Conservation (phyloP, 345 rosid genomes). For the Raphanus raphanistrum region DNA sequence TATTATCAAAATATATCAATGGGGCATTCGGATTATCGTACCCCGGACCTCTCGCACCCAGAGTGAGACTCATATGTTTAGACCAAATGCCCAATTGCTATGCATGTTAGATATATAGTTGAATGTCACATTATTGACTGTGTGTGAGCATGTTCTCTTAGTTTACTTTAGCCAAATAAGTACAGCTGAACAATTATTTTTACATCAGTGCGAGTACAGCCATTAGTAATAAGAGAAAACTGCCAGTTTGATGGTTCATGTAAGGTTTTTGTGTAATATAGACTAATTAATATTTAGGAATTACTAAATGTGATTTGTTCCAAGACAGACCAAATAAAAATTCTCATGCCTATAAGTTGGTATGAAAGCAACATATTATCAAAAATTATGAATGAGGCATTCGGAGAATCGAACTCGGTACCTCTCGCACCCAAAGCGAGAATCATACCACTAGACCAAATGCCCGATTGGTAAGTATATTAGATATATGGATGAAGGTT, state of each 20-base stretch:
- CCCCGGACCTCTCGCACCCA: slow-evolving; percentile 9
- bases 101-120: not conserved
- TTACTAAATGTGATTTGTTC: no score
- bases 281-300: no score
- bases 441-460: slow-evolving; percentile 89
- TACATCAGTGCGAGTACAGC: not conserved
- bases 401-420: not conserved
- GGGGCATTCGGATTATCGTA: slow-evolving; percentile 35
- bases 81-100: slow-evolving; percentile 53
- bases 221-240: no score
- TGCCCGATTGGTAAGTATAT: slow-evolving; percentile 29
- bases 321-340: no score
- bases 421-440: not conserved
- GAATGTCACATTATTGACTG: not conserved
- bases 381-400: no score
- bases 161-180: no score
- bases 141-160: not conserved
- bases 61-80: slow-evolving; percentile 61
- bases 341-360: not conserved
- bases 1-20: not conserved
- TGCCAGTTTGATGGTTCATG: not conserved
- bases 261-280: no score
- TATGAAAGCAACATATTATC: no score
- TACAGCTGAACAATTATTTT: no score
- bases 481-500: not conserved